Evolutionary conservation across 2,329 filamentous ascomycete genomes (phyloP).

Genomic region (Penicillium sp.): DNA sequence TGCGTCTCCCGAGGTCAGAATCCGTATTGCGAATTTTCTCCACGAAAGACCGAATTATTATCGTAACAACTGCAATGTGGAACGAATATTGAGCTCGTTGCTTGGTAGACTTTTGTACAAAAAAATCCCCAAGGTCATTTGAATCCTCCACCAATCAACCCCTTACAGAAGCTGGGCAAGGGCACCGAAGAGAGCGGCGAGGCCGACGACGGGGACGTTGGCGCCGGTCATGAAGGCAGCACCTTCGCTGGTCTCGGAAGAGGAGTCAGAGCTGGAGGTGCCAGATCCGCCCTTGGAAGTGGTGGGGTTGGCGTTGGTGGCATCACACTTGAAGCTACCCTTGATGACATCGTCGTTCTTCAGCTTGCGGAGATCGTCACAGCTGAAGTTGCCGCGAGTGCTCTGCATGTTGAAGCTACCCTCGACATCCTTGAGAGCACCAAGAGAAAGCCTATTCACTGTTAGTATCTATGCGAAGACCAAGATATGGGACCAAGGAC

Average conservation of each 20-base stretch:
- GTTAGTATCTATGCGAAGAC: constrained; percentile 26
- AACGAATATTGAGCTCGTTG: constrained; percentile 25
- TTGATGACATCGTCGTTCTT: constrained; percentile 37
- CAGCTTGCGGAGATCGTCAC: constrained; percentile 48
- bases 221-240: constrained; percentile 30
- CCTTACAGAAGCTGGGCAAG: constrained; percentile 42
- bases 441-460: constrained; percentile 57
- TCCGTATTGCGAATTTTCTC: constrained; percentile 24
- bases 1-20: constrained; percentile 17
- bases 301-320: constrained; percentile 30
- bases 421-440: constrained; percentile 57
- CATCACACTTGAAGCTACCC: constrained; percentile 41
- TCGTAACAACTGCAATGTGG: constrained; percentile 33
- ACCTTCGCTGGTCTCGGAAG: constrained; percentile 29
- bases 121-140: constrained; percentile 22
- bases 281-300: constrained; percentile 28
- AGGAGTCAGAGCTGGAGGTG: constrained; percentile 23
- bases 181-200: constrained; percentile 39
- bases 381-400: constrained; percentile 52
- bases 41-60: constrained; percentile 36
- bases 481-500: background rate
- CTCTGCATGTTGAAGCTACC: constrained; percentile 64
- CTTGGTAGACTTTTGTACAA: constrained; percentile 34
- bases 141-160: constrained; percentile 20
- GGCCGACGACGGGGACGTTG: constrained; percentile 34